phyloP scores from a whole-genome alignment of 2,329 filamentous ascomycete species.

The Penicillium sclerotigenum region DNA sequence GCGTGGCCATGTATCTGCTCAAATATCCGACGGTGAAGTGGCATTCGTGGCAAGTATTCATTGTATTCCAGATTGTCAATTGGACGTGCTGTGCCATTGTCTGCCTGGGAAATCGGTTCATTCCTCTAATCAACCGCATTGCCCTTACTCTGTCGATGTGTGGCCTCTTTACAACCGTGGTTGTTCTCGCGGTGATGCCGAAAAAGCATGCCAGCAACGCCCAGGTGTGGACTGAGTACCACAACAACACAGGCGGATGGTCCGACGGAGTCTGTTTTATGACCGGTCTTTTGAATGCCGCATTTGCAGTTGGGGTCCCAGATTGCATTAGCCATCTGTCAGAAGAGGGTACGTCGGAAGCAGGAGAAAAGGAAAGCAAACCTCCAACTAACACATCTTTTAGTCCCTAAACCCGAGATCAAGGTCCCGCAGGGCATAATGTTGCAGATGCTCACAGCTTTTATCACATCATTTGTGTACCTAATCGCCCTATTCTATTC shows the following conservation, averaged over 20 bases:
- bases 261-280: slow-evolving; percentile 48
- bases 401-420: slow-evolving; percentile 27
- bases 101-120: slow-evolving; percentile 51
- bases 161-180: slow-evolving; percentile 48
- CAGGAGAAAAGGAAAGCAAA: neutral
- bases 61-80: slow-evolving; percentile 46
- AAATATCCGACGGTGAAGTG: slow-evolving; percentile 21
- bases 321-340: slow-evolving; percentile 62
- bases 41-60: slow-evolving; percentile 33
- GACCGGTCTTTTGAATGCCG: slow-evolving; percentile 61
- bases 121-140: slow-evolving; percentile 51
- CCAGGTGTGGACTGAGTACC: slow-evolving; percentile 30
- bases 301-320: slow-evolving; percentile 63
- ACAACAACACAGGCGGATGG: slow-evolving; percentile 33
- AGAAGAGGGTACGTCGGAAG: slow-evolving; percentile 47
- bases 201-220: slow-evolving; percentile 24
- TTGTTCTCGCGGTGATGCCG: slow-evolving; percentile 52
- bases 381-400: neutral
- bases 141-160: slow-evolving; percentile 53
- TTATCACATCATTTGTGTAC: slow-evolving; percentile 46
- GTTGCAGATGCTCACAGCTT: slow-evolving; percentile 46
- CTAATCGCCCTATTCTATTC: slow-evolving; percentile 44
- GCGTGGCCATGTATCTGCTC: slow-evolving; percentile 33
- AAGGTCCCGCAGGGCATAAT: slow-evolving; percentile 48
- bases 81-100: slow-evolving; percentile 52